A percentile compares a stretch with the other conserved stretches of the same genome.
phyloP scores from a whole-genome alignment of 495 filamentous ascomycete genomes.

The Xylaria longipes region DNA sequence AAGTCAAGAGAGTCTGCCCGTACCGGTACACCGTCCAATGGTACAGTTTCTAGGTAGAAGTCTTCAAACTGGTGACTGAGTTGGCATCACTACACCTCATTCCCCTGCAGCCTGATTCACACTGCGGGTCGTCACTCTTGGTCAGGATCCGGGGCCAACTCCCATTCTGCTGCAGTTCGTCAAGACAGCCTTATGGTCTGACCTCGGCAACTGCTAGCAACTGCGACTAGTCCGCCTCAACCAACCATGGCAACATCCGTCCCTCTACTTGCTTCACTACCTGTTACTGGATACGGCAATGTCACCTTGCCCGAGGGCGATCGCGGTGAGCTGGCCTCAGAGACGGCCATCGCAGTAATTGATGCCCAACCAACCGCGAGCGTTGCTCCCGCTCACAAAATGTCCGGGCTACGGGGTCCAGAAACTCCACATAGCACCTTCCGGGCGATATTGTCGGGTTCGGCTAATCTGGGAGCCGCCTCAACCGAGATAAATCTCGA shows the following conservation, averaged over 20 bases:
- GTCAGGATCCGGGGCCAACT: neutral
- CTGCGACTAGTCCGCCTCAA: constrained; percentile 19
- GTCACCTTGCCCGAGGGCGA: constrained; percentile 32
- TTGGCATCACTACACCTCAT: constrained; percentile 12
- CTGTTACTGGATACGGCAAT: constrained; percentile 38
- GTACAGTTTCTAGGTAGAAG: neutral
- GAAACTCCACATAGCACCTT: constrained; percentile 8
- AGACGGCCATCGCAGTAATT: constrained; percentile 37
- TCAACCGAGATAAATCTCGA: constrained; percentile 31
- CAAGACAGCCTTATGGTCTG: constrained; percentile 35
- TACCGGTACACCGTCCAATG: constrained; percentile 2
- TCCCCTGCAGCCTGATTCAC: constrained; percentile 15
- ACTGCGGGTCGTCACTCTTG: constrained; percentile 10
- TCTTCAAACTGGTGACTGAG: constrained; percentile 5
- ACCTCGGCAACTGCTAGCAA: constrained; percentile 32
- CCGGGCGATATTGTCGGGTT: neutral
- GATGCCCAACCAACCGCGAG: constrained; percentile 42
- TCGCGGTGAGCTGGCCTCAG: constrained; percentile 33
- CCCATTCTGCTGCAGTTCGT: constrained; percentile 24
- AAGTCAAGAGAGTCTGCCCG: neutral
- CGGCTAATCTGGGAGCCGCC: constrained; percentile 21
- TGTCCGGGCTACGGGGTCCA: neutral
- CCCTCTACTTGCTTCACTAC: constrained; percentile 28
- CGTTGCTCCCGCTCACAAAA: constrained; percentile 6
- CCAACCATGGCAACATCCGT: constrained; percentile 14